Base-by-base conservation (phyloP, 371 early-diverging fungal species). In the Mitosporidium daphniae region DNA sequence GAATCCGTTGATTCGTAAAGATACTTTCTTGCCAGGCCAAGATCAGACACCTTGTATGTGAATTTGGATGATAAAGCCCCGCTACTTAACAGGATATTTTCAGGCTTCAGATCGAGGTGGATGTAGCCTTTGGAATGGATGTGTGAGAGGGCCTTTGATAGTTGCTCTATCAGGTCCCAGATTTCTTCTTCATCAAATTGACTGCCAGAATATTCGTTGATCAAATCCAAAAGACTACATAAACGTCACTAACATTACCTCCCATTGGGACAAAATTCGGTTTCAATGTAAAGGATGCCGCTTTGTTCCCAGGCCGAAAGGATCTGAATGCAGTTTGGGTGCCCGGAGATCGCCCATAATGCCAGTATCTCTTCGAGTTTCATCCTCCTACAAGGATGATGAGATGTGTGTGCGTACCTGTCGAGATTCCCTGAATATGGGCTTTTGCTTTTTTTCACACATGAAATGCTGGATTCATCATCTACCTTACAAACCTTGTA, bases 101-200 rank as follows among this genome's bases (percentile, higher is more conserved):
- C 61, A 0, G 80, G 77, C 33, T 78, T 78, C 23, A 82, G 31
- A 33, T 82, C 82, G 31, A 78, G 36, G 43, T 80, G 82, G 8
- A 60, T 49, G 6, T 74, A 35, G 17, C 49, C 41, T 9, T 42
- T 47, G 17, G 45, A 41, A 34, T 80, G 82, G 14, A 80, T 54
- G 14, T 57, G 57, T 7, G 44, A 34, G 14, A 80, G 21, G 0
- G 71, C 74, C 48, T 57, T 27, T 9, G 9, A 8, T 20, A 20
- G 32, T 48, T 59, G 59, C 50, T 24, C 29, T 7, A 58, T 56
- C 1, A 72, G 40, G 20, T 68, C 61, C 75, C 74, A 77, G 8
- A 61, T 53, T 14, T 48, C 41, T 1, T 36, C 32, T 38, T 73
- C 72, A 5, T 49, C 35, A 14, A 70, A 32, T 9, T 47, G 47